Conservation (phyloP, 305 asterid species). For the Salvia sclarea region DNA sequence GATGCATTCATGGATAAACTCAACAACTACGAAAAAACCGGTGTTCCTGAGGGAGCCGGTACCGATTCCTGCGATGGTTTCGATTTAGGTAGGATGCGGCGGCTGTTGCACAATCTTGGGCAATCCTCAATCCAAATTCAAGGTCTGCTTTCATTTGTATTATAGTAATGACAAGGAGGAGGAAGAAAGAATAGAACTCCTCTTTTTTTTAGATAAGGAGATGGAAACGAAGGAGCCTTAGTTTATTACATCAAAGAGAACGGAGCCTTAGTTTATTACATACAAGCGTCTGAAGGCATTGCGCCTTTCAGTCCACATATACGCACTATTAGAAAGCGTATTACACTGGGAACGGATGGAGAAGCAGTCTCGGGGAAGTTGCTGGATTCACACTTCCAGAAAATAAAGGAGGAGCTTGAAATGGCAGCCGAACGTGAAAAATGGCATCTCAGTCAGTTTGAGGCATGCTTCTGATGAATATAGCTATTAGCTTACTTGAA, state of each 20-base stretch:
- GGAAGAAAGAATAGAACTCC: too few relatives aligned
- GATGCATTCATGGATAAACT: slow-evolving; percentile 61
- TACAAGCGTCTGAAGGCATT: slow-evolving; percentile 29
- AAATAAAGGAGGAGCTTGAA: slow-evolving; percentile 56
- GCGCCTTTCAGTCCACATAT: slow-evolving; percentile 76
- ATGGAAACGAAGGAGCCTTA: too few relatives aligned
- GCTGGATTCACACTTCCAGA: slow-evolving; percentile 62
- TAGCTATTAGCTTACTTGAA: slow-evolving; percentile 17
- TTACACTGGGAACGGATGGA: slow-evolving; percentile 66
- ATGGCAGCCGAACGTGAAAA: slow-evolving; percentile 56
- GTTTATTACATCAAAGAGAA: too few relatives aligned
- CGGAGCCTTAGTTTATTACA: slow-evolving; percentile 3
- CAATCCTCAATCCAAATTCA: slow-evolving; percentile 77
- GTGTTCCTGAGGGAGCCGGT: slow-evolving; percentile 86
- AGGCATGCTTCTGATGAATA: slow-evolving; percentile 45
- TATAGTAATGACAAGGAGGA: not conserved
- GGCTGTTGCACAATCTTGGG: slow-evolving; percentile 67
- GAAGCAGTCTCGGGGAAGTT: slow-evolving; percentile 66
- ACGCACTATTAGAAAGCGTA: slow-evolving; percentile 84
- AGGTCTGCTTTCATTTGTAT: slow-evolving; percentile 47
- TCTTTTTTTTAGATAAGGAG: too few relatives aligned
- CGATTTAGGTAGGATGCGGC: slow-evolving; percentile 86
- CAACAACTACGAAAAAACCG: slow-evolving; percentile 77
- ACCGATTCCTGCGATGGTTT: slow-evolving; percentile 87
- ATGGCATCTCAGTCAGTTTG: slow-evolving; percentile 74